Conservation (phyloP, 371 early-diverging fungal species). For the Rhizopus arrhizus region DNA sequence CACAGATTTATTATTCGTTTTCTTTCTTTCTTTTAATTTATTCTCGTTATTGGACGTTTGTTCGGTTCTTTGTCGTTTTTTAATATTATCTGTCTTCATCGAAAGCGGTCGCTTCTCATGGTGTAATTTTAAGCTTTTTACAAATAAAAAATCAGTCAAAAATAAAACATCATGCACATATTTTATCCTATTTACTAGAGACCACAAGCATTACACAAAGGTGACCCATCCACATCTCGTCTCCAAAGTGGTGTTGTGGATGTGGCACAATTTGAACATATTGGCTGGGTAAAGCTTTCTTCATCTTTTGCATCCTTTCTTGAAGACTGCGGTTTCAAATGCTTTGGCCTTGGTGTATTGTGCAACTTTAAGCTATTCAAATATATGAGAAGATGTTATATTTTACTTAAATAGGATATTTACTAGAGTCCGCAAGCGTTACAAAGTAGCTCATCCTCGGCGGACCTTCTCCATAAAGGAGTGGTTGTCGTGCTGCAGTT, state of each 20-base stretch:
- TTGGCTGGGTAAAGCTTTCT: constrained; percentile 43
- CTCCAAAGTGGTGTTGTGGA: constrained; percentile 95
- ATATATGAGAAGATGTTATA: not conserved
- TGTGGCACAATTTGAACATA: constrained; percentile 87
- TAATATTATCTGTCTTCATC: constrained; percentile 79
- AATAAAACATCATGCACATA: constrained; percentile 10
- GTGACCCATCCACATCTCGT: constrained; percentile 75
- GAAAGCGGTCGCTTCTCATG: constrained; percentile 73
- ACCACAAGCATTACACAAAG: constrained; percentile 95
- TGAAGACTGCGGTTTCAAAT: constrained; percentile 34
- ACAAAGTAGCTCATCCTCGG: constrained; percentile 80
- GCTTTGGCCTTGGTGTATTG: constrained; percentile 63
- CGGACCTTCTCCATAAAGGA: constrained; percentile 93
- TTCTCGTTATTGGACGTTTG: constrained; percentile 1
- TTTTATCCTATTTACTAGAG: constrained; percentile 64
- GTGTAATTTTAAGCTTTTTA: constrained; percentile 74
- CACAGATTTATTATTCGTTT: not conserved
- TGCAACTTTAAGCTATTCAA: constrained; percentile 66
- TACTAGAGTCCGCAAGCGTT: constrained; percentile 94
- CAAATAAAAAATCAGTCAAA: not conserved
- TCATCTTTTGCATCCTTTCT: constrained; percentile 30
- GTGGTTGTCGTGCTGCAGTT: constrained; percentile 91
- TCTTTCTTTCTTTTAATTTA: not conserved
- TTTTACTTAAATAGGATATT: not conserved
- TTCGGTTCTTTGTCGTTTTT: constrained; percentile 76